Evolutionary conservation across 2,329 filamentous ascomycete genomes (phyloP).

Genomic region (Neofusicoccum parvum): DNA sequence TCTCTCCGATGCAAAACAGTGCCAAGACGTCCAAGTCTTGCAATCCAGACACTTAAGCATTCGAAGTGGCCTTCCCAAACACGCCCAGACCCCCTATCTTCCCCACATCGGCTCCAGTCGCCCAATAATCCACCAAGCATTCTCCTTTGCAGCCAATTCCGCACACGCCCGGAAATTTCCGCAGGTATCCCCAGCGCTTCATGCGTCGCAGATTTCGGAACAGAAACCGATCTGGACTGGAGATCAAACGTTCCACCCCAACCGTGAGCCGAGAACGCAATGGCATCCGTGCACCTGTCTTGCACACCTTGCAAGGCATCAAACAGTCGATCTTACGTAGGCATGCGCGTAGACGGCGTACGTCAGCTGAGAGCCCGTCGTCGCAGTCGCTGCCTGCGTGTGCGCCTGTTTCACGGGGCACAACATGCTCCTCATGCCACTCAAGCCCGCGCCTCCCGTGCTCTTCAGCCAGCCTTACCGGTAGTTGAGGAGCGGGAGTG

Average conservation of each 20-base stretch:
- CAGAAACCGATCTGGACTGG: too few relatives aligned
- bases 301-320: not conserved
- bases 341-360: constrained; percentile 1
- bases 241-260: too few relatives aligned
- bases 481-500: not conserved
- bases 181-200: too few relatives aligned
- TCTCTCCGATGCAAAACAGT: not conserved
- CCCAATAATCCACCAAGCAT: too few relatives aligned
- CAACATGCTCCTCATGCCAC: not conserved
- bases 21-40: not conserved
- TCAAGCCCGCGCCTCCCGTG: not conserved
- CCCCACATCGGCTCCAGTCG: too few relatives aligned
- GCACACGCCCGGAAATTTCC: too few relatives aligned
- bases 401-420: not conserved
- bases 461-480: not conserved
- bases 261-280: too few relatives aligned
- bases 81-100: not conserved
- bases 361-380: not conserved
- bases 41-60: not conserved
- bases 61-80: not conserved
- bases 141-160: too few relatives aligned
- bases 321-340: constrained; percentile 5
- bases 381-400: not conserved
- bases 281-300: not conserved
- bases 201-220: too few relatives aligned